Percentiles rank a stretch among this genome's conserved stretches.
phyloP scores from a whole-genome alignment of 2,329 filamentous ascomycete genomes.

The Emericellopsis atlantica region DNA sequence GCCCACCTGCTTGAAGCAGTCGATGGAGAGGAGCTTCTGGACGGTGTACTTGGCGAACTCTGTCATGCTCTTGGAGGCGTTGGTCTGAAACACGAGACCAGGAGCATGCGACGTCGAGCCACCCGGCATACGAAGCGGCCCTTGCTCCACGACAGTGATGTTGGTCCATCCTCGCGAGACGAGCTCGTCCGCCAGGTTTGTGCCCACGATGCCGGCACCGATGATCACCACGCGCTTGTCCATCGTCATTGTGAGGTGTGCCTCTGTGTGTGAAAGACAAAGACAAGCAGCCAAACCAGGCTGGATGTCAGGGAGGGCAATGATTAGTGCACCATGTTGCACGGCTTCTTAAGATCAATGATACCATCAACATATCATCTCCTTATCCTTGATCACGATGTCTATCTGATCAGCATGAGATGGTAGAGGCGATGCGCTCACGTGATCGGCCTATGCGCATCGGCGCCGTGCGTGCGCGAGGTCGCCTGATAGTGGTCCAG shows the following conservation, averaged over 20 bases:
- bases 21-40: slow-evolving; percentile 43
- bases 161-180: slow-evolving; percentile 47
- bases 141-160: slow-evolving; percentile 54
- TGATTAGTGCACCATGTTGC: too few species aligned
- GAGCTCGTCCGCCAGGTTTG: slow-evolving; percentile 52
- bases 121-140: slow-evolving; percentile 47
- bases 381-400: too few species aligned
- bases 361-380: too few species aligned
- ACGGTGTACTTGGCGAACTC: slow-evolving; percentile 48
- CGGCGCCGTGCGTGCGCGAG: not conserved
- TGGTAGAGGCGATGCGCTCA: not conserved
- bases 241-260: not conserved
- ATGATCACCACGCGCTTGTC: slow-evolving; percentile 41
- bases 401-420: not conserved
- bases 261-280: not conserved
- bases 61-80: slow-evolving; percentile 42
- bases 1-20: slow-evolving; percentile 52
- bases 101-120: slow-evolving; percentile 55
- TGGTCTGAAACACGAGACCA: slow-evolving; percentile 52
- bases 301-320: too few species aligned
- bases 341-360: too few species aligned
- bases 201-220: slow-evolving; percentile 51
- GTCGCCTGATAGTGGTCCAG: not conserved
- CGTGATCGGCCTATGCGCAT: slow-evolving; percentile 1
- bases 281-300: not conserved